Evolutionary conservation across 2,329 filamentous ascomycete genomes (phyloP).

Genomic region (Fusarium tanahbumbuense): DNA sequence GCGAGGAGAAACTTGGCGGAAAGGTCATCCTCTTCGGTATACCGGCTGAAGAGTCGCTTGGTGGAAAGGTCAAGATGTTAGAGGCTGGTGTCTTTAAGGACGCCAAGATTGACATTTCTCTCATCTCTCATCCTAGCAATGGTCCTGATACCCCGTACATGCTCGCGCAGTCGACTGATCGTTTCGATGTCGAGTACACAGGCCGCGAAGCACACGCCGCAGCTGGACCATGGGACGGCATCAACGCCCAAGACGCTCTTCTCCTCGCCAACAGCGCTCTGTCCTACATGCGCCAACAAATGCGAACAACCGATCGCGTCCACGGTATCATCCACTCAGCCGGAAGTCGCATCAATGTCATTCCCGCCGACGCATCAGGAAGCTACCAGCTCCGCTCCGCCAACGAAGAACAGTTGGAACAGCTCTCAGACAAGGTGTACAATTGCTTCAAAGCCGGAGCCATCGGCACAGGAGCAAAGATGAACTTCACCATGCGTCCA

Average conservation of each 20-base stretch:
- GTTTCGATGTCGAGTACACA: slow-evolving; percentile 34
- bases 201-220: slow-evolving; percentile 34
- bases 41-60: slow-evolving; percentile 37
- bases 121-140: slow-evolving; percentile 38
- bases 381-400: slow-evolving; percentile 68
- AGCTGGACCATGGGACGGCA: slow-evolving; percentile 31
- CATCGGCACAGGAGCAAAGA: slow-evolving; percentile 48
- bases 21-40: slow-evolving; percentile 40
- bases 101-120: slow-evolving; percentile 39
- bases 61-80: slow-evolving; percentile 40
- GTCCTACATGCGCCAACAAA: slow-evolving; percentile 37
- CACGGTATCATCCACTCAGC: slow-evolving; percentile 39
- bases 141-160: slow-evolving; percentile 27
- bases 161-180: slow-evolving; percentile 33
- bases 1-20: slow-evolving; percentile 31
- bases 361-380: slow-evolving; percentile 62
- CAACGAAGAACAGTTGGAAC: slow-evolving; percentile 46
- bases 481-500: slow-evolving; percentile 52
- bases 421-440: slow-evolving; percentile 38
- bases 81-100: slow-evolving; percentile 35
- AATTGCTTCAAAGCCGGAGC: slow-evolving; percentile 46
- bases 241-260: slow-evolving; percentile 41
- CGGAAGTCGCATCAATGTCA: slow-evolving; percentile 40
- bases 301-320: slow-evolving; percentile 30
- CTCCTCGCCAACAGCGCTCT: slow-evolving; percentile 37